These are phyloP conservation scores for Vachellia pachyceras DNA, from an alignment of 306 rosid genomes.

Conservation along the genomic window DNA sequence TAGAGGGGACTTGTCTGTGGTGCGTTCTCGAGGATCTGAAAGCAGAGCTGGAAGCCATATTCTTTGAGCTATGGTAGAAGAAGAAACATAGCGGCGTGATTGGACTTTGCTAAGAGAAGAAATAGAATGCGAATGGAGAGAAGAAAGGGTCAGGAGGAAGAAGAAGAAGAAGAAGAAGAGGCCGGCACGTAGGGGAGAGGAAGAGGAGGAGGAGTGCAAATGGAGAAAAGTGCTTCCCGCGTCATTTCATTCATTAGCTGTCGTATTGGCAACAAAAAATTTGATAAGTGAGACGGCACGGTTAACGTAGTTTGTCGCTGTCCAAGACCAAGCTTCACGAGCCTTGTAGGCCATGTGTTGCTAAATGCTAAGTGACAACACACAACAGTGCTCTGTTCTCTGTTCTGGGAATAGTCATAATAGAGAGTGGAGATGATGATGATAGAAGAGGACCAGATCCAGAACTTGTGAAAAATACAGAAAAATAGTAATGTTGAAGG, in stretches of 20 bases:
- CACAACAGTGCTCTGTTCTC: background rate
- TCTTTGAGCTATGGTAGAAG: background rate
- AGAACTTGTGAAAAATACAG: background rate
- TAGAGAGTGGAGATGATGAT: background rate
- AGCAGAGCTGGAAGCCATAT: slow-evolving; percentile 43
- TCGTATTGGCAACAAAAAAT: background rate
- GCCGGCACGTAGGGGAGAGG: slow-evolving; percentile 31
- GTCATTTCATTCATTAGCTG: background rate
- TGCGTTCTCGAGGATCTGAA: slow-evolving; percentile 16
- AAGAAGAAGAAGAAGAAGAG: background rate
- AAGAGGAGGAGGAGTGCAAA: background rate
- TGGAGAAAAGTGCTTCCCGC: slow-evolving; percentile 22
- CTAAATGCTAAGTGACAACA: background rate
- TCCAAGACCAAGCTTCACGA: background rate
- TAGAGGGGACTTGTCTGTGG: background rate
- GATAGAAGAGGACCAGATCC: background rate
- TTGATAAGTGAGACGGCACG: slow-evolving; percentile 14
- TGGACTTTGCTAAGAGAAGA: background rate
- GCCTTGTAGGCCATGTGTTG: background rate
- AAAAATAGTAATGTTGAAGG: background rate
- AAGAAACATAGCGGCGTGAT: background rate
- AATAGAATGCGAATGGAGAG: background rate
- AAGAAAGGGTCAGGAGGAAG: background rate
- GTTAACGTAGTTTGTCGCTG: background rate
- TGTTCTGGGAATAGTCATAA: background rate